These are phyloP conservation scores for Mucor plumbeus DNA, from an alignment of 371 early-diverging fungal species.

Conservation along the genomic window DNA sequence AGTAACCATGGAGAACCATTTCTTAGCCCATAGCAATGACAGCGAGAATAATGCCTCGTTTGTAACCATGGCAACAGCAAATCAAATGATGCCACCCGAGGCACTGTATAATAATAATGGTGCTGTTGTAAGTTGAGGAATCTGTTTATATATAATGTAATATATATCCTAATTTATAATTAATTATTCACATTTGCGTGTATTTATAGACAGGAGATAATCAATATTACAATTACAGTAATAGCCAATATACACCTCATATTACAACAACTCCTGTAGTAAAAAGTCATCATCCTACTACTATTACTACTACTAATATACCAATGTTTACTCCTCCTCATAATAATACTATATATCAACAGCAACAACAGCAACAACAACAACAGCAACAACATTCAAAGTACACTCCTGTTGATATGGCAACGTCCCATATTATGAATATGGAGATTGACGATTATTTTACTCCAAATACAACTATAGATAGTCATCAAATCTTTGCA, in stretches of 20 bases:
- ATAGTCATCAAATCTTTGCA: constrained; percentile 9
- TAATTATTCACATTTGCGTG: not conserved
- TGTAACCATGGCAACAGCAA: constrained; percentile 21
- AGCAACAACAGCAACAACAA: too few species aligned
- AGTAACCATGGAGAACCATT: not conserved
- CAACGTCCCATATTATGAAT: constrained; percentile 19
- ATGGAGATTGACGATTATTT: constrained; percentile 35
- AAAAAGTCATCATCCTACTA: constrained; percentile 25
- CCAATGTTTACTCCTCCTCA: constrained; percentile 13
- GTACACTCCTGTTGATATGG: constrained; percentile 5
- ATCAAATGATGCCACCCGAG: constrained; percentile 24
- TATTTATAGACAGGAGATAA: constrained; percentile 6
- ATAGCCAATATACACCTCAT: constrained; percentile 16
- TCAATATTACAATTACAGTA: constrained; percentile 2
- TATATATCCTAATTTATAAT: not conserved
- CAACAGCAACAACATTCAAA: constrained; percentile 12
- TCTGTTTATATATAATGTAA: not conserved
- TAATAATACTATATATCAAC: not conserved
- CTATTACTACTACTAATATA: not conserved
- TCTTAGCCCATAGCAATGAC: constrained; percentile 5
- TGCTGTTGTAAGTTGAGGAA: not conserved
- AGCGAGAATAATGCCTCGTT: constrained; percentile 24
- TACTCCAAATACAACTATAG: not conserved
- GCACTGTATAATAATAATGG: constrained; percentile 13
- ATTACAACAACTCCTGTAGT: constrained; percentile 31